Evolutionary conservation across 768 basidiomycete species (phyloP), one percentile per base, ranked within the genome.

Genomic region (Pulveroboletus sp.): DNA sequence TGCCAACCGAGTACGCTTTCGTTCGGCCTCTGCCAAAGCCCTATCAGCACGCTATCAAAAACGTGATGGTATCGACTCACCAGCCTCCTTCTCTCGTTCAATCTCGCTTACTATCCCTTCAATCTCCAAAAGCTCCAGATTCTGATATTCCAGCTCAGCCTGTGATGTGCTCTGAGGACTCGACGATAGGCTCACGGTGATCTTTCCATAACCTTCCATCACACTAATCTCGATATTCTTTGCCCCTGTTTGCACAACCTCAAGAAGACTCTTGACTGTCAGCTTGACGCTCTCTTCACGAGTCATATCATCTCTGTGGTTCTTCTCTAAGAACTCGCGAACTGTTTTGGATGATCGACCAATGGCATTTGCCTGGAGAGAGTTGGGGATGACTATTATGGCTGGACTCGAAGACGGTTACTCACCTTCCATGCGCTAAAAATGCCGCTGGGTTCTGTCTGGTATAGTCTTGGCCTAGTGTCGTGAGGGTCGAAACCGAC

Each of bases 191-290:
- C 80, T 56, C 56, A 96, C 94, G 39, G 91, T 90, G 47, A 95
- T 82, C 72, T 93, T 89, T 52, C 91, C 90, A 66, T 92, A 97
- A 53, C 85, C 81, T 64, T 96, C 93, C 91, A 98, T 94, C 39
- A 97, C 90, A 54, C 89, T 93, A 60, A 99, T 92, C 69, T 99
- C 96, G 55, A 99, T 98, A 70, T 99, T 99, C 76, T 98, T 98
- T 5, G 96, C 96, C n/a, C 96, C 96, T 2, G 96, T 97, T 72
- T 98, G 96, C 8, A 99, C 96, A 33, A 99, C 94, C 69, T 99
- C 96, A 21, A 99, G 76, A 60, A 99, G 74, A 65, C 87, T 89
- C 75, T 97, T 98, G 55, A 99, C 82, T 0, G 96, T 93, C 42
- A 99, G 73, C 69, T 96, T 96, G 69, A 99, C 89, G 45, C 87